Evolutionary conservation across 139 green algal species (phyloP).

Genomic region (Closterium sp.): DNA sequence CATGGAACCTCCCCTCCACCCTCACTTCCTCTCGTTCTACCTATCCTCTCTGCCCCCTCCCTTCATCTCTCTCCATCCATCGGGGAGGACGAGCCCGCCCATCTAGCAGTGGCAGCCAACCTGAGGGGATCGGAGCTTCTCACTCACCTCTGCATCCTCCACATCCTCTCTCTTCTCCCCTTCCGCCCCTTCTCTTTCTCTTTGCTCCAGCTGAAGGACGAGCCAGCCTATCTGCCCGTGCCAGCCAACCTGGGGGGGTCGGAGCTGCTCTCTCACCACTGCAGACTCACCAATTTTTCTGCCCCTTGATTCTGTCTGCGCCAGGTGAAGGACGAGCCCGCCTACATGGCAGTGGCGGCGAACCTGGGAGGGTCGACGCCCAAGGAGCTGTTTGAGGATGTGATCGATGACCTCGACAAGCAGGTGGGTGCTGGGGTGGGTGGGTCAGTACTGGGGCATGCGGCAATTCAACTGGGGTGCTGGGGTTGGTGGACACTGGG

Average conservation of each 20-base stretch:
- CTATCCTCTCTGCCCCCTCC: not conserved
- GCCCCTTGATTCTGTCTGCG: too few relatives aligned
- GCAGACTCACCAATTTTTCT: too few relatives aligned
- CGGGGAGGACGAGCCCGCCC: slow-evolving; percentile 58
- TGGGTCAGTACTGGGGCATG: not conserved
- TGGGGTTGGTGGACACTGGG: not conserved
- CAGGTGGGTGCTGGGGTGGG: slow-evolving; percentile 52
- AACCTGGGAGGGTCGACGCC: slow-evolving; percentile 72
- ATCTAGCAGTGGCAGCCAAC: slow-evolving; percentile 68
- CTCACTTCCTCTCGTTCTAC: too few relatives aligned
- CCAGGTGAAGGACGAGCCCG: too few relatives aligned
- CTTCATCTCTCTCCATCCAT: not conserved
- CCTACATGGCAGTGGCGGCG: slow-evolving; percentile 65
- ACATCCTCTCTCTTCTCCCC: too few relatives aligned
- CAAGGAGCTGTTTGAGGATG: slow-evolving; percentile 85
- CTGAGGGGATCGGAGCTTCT: too few relatives aligned
- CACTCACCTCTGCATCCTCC: too few relatives aligned
- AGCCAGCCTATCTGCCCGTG: slow-evolving; percentile 65
- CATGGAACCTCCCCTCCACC: not conserved
- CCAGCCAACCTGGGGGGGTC: slow-evolving; percentile 64
- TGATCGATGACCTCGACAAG: slow-evolving; percentile 80
- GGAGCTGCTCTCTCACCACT: too few relatives aligned
- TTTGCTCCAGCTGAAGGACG: slow-evolving; percentile 31
- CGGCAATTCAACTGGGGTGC: too few relatives aligned
- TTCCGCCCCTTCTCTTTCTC: too few relatives aligned